phyloP scores from a whole-genome alignment of 1,139 yeast genomes.

The Geotrichum carabidarum region DNA sequence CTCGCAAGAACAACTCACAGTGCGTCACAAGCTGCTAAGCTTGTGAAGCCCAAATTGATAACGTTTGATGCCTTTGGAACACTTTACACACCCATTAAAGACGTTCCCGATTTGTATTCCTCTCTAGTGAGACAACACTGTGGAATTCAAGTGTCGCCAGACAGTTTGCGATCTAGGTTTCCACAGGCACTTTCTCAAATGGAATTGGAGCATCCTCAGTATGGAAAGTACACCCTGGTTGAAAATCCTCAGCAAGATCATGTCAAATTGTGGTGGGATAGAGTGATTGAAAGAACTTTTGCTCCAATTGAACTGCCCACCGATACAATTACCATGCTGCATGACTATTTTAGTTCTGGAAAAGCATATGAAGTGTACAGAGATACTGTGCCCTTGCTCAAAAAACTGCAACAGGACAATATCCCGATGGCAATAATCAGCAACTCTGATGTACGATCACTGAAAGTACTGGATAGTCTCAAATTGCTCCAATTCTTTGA shows the following conservation, averaged over 20 bases:
- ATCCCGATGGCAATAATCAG: slow-evolving; percentile 29
- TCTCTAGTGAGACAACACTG: slow-evolving; percentile 21
- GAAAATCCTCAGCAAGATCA: background rate
- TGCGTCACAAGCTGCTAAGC: background rate
- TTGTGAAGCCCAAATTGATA: slow-evolving; percentile 23
- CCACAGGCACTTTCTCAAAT: slow-evolving; percentile 23
- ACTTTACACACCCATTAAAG: slow-evolving; percentile 25
- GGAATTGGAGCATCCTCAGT: slow-evolving; percentile 25
- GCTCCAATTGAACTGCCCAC: slow-evolving; percentile 20
- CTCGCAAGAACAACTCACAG: no score
- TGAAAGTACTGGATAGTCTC: slow-evolving; percentile 23
- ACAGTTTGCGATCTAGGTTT: slow-evolving; percentile 20
- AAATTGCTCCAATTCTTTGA: slow-evolving; percentile 21
- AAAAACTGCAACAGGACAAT: slow-evolving; percentile 13
- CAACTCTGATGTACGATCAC: slow-evolving; percentile 30
- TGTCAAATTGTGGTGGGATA: slow-evolving; percentile 28
- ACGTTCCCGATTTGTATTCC: slow-evolving; percentile 27
- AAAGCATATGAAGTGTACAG: slow-evolving; percentile 26
- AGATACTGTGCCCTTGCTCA: slow-evolving; percentile 24
- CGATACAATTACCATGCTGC: slow-evolving; percentile 22
- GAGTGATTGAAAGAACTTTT: slow-evolving; percentile 24
- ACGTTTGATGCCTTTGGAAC: slow-evolving; percentile 35
- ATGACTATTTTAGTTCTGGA: slow-evolving; percentile 25
- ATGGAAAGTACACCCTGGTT: slow-evolving; percentile 24
- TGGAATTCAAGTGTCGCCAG: slow-evolving; percentile 22